Evolutionary conservation across 768 basidiomycete species (phyloP), one percentile per base, ranked within the genome.

Genomic region (Coprinopsis marcescibilis): DNA sequence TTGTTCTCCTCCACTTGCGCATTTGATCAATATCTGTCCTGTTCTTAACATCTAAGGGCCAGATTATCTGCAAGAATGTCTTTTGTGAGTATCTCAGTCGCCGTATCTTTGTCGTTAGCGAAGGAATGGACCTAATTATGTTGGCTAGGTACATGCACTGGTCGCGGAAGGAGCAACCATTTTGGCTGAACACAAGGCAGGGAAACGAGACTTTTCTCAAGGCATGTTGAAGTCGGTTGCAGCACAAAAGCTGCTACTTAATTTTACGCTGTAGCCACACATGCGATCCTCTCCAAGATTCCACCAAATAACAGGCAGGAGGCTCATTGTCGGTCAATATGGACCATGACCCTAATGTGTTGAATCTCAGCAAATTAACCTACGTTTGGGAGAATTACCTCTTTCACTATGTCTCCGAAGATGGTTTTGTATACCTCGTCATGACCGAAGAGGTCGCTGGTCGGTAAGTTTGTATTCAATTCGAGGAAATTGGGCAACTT

Each of bases 401-500:
- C 8, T 94, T 97, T 58, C 93, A 97, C 66, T 96, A 97, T 65
- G 76, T 95, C 54, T 88, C 89, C 4, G 89, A 91, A 53, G 83
- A 82, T 14, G 90, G 90, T 0, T 81, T 89, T 61, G 83, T 83
- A 29, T 94, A 86, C 64, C 77, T 98, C 19, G 89, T 93, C 45
- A 93, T 99, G 83, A 90, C 91, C 4, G 92, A 98, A 60, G 94
- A 97, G 62, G 76, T 84, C 32, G 89, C 83, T 14, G 94, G 93
- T 47, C 76, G 95, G 89, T 89, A 49, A 53, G 80, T 62, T 27
- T 20, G n/a, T 46, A 26, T 35, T 3, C 24, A 21, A 23, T 26
- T 29, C 35, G 50, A 20, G 45, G 42, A 27, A 3, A 25, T 53
- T 3, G 47, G 29, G 50, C 44, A 19, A 48, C 14, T 35, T n/a